Percentiles rank a stretch among this genome's conserved stretches.
Evolutionary conservation across 108 stramenopile genomes (phyloP).

Genomic region (Aurantiochytrium sp.): DNA sequence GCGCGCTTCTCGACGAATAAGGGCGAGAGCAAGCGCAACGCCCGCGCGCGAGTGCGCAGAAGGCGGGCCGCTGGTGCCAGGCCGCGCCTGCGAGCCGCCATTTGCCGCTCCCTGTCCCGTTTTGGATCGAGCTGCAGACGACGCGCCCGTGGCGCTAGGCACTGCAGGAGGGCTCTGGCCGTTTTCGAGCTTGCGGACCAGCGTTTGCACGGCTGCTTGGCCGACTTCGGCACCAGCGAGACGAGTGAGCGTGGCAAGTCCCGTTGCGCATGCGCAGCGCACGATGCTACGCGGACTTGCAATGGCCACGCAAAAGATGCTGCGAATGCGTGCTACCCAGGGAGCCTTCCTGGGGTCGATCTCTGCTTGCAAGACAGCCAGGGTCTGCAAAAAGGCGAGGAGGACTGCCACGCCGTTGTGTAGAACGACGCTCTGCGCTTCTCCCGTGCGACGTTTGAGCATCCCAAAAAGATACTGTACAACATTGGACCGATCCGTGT

Average conservation of each 20-base stretch:
- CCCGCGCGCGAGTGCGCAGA: background rate
- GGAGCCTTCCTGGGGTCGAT: background rate
- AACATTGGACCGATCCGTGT: background rate
- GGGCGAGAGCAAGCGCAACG: background rate
- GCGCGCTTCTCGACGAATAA: background rate
- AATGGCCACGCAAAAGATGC: conserved; percentile 7
- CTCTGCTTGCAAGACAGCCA: background rate
- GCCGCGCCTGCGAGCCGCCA: background rate
- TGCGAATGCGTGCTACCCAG: background rate
- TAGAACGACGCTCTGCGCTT: background rate
- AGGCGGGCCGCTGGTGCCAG: background rate
- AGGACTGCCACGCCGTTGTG: background rate
- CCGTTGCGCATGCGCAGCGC: background rate
- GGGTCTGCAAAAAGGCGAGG: background rate
- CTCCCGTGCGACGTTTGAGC: background rate
- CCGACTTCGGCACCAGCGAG: background rate
- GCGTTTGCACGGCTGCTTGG: background rate
- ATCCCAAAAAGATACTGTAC: background rate
- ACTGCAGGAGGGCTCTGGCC: background rate
- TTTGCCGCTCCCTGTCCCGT: too few species aligned
- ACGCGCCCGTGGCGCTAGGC: background rate
- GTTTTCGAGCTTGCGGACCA: background rate
- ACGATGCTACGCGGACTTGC: background rate
- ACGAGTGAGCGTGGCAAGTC: background rate
- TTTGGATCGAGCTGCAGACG: background rate